Evolutionary conservation across 208 protist species (phyloP), one percentile per base, ranked within the genome.

Genomic region (Leishmania braziliensis): DNA sequence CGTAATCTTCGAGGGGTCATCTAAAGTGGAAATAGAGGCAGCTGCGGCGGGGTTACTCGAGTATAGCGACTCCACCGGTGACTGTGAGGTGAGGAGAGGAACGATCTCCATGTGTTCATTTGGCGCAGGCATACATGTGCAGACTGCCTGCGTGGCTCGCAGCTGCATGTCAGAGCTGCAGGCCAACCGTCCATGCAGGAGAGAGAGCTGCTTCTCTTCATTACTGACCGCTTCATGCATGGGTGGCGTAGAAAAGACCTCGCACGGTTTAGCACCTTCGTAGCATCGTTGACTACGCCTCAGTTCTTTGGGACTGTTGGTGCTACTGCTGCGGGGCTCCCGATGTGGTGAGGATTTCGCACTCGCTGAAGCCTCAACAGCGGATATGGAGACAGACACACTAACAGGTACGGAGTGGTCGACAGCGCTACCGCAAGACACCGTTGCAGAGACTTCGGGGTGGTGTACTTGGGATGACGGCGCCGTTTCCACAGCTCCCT

Each of bases 11-110:
- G 51, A 60, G n/a, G 51, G 18, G 29, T n/a, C 46, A 39, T 8
- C n/a, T 43, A 51, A 60, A 23, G 48, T 48, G 12, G 29, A 16
- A 33, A 16, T 23, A 36, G 29, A 43, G 33, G 48, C 48, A n/a
- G 29, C 73, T 36, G 63, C 14, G 29, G 51, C 73, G 12, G 53
- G 29, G 3, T 83, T 65, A 36, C 48, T 46, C 20, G 63, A 73
- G 48, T 46, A n/a, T 36, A 75, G 63, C 50, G 73, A 65, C 39
- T 83, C 79, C 29, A 51, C 51, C 74, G 75, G 74, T 20, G 65
- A 83, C 53, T 33, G 71, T n/a, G 74, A 68, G 39, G 62, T 48
- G 48, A 58, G 72, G 14, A 75, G 46, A 9, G 79, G 73, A 39
- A 74, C 71, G 63, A 79, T 23, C 65, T 74, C 73, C 48, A 43